Conservation (phyloP, 2,329 filamentous ascomycete species). For the Colletotrichum sp. region DNA sequence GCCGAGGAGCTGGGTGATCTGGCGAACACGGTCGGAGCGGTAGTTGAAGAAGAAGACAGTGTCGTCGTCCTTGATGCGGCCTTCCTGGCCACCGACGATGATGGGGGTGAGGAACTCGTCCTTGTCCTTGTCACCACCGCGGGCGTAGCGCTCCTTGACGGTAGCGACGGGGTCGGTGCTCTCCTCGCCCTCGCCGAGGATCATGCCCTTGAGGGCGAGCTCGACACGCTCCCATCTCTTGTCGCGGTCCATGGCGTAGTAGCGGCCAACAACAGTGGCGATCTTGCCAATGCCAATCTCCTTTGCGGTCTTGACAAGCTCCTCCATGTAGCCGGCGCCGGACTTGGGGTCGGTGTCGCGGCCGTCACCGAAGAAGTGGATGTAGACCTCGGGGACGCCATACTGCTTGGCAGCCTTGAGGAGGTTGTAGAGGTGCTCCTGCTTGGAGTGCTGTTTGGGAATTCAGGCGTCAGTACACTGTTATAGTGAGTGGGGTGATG, state of each 20-base stretch:
- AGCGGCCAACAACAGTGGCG: conserved; percentile 91
- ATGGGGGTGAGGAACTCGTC: conserved; percentile 99
- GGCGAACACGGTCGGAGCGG: conserved; percentile 94
- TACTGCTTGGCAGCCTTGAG: conserved; percentile 90
- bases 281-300: conserved; percentile 88
- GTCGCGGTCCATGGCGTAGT: conserved; percentile 99
- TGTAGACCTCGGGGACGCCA: conserved; percentile 88
- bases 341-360: conserved; percentile 98
- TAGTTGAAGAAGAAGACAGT: conserved; percentile 99
- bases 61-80: conserved; percentile 87
- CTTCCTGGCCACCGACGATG: conserved; percentile 86
- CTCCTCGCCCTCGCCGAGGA: conserved; percentile 86
- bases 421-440: conserved; percentile 87
- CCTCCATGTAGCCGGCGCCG: conserved; percentile 84
- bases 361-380: conserved; percentile 99
- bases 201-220: conserved; percentile 84
- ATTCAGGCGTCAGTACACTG: background rate
- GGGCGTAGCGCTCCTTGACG: conserved; percentile 86
- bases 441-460: conserved; percentile 77
- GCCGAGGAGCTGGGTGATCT: conserved; percentile 93
- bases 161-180: conserved; percentile 84
- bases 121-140: conserved; percentile 71
- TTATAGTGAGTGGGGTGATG: background rate
- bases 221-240: conserved; percentile 98
- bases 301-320: conserved; percentile 79